Base-by-base conservation (phyloP, 345 rosid species). In the Rhizophora apiculata region DNA sequence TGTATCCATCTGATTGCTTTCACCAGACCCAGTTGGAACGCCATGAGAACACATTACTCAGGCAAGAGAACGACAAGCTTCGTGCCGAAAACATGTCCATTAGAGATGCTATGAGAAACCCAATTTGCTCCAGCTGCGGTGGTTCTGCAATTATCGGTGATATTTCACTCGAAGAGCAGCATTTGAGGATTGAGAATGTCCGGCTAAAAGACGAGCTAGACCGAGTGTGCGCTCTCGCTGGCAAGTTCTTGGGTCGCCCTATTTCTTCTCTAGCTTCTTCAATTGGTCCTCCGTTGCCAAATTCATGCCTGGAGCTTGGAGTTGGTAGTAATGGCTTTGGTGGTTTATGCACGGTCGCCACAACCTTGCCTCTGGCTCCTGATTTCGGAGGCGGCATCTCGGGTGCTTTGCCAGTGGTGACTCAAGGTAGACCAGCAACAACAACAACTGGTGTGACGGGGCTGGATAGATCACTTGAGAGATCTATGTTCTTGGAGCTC, bases 11-110 rank as follows among this genome's bases (percentile, higher is more conserved):
- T 10, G 10, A 22, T 59, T 46, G 30, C n/a, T 31, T 48, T 16
- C 24, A 55, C 2, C 79, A 93, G 98, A 91, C 97, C 6, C 98
- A 90, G 77, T 65, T 89, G 72, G 96, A 95, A 66, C 85, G 99
- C 6, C 97, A 95, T 36, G 99, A 92, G 86, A 95, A 95, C 76
- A 68, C 88, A 19, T 69, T 92, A 65, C 82, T 95, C 46, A 71
- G 96, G 64, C 97, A 88, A 76, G 99, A 92, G 60, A 89, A 95
- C 73, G 96, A 95, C 66, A 95, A 88, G 86, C 93, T 95, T 26
- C 78, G 96, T 39, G 88, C 89, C 0, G 97, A 95, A 59, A 95
- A 94, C 79, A 83, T 87, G 89, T 78, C 99, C 56, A 90, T 92
- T n/a, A 80, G 97, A 20, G 96, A 92, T 56, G 95, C 96, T 0